These are phyloP conservation scores for Flaveria robusta DNA, from an alignment of 129 eudicot species.

Conservation along the genomic window DNA sequence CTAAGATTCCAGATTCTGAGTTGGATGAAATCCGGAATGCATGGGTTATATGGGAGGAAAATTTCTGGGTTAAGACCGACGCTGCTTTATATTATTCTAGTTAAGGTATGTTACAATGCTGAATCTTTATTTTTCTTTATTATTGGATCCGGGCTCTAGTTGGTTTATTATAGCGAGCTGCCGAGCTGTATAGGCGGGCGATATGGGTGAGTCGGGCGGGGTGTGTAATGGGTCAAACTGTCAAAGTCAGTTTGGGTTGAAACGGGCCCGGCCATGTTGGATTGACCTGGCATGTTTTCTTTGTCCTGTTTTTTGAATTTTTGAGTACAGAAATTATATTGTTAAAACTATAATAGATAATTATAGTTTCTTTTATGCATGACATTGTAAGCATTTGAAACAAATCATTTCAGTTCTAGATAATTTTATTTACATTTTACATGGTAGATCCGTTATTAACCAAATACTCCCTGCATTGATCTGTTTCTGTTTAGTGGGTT, in stretches of 20 bases:
- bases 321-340: constrained; percentile 11
- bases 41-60: constrained; percentile 63
- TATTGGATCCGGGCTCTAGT: neutral
- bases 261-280: neutral
- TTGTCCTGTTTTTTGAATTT: neutral
- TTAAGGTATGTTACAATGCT: constrained; percentile 20
- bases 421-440: neutral
- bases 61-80: constrained; percentile 27
- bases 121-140: constrained; percentile 4
- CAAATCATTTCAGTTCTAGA: neutral
- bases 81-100: constrained; percentile 23
- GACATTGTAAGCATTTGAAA: constrained; percentile 1
- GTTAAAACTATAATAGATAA: neutral
- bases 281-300: neutral
- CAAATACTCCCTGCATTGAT: neutral
- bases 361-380: neutral
- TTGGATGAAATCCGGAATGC: constrained; percentile 66
- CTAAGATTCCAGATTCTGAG: constrained; percentile 62
- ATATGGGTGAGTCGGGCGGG: neutral
- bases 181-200: neutral
- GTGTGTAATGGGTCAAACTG: neutral
- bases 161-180: neutral
- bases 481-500: neutral
- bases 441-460: neutral
- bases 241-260: neutral